Evolutionary conservation across 345 rosid species (phyloP), one percentile per base, ranked within the genome.

Genomic region (Erodium maritimum): DNA sequence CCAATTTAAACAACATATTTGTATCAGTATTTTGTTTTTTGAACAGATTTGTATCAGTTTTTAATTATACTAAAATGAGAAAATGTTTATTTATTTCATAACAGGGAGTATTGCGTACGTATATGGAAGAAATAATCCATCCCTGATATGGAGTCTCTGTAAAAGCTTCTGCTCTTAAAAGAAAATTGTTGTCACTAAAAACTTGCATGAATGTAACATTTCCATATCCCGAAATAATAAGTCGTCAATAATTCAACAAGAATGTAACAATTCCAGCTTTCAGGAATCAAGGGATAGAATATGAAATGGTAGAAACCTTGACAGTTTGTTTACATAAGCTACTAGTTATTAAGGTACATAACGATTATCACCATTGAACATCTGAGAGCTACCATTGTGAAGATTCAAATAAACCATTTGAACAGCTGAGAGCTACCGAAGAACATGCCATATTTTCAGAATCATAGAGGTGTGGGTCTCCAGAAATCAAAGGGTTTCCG

Each of bases 401-500:
- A 29, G 8, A 42, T 42, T 42, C 48, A 42, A 21, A 23, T 23
- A 14, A 21, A 19, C 22, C n/a, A 10, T 20, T 46, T 6, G 17
- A 42, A 7, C 48, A 1, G 56, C 50, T 50, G 29, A 25, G 17
- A 21, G 60, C 52, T 12, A 24, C 55, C 42, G 19, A 10, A 51
- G 56, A 16, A 50, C 52, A 45, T 24, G 12, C 21, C 17, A 20
- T 23, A 24, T 58, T 18, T 50, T 11, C 0, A 4, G 21, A 37
- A 53, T 77, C 75, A 82, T 0, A 33, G 50, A 48, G 72, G 52
- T 19, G 77, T 48, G 55, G 86, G 69, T 62, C 52, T 80, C 88
- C 88, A 80, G 70, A 82, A 80, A 54, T 85, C 77, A 2, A 70
- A 52, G 17, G 77, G 83, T 67, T 77, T 82, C 56, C 82, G 70